A percentile compares a stretch with the other conserved stretches of the same genome.
These are phyloP conservation scores for Verticillium longisporum DNA, from an alignment of 2,329 filamentous ascomycete species.

Conservation along the genomic window DNA sequence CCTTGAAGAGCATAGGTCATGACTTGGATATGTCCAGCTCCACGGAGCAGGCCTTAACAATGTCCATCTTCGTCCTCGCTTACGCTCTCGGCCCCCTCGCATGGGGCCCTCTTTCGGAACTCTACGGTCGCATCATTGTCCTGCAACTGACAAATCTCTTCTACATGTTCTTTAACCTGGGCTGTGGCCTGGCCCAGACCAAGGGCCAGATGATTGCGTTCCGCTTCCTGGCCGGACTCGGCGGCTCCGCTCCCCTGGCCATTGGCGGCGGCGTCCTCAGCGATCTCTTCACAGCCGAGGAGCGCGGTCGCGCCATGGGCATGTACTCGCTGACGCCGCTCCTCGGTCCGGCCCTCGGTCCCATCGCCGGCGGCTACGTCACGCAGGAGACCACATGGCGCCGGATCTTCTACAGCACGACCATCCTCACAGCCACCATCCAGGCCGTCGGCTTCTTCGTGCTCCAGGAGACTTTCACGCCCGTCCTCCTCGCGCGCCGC, in stretches of 20 bases:
- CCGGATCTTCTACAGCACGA: slow-evolving; percentile 66
- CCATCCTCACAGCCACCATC: slow-evolving; percentile 54
- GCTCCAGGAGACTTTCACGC: slow-evolving; percentile 60
- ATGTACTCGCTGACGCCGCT: slow-evolving; percentile 31
- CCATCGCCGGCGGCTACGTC: slow-evolving; percentile 61
- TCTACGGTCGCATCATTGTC: slow-evolving; percentile 34
- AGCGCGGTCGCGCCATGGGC: slow-evolving; percentile 31
- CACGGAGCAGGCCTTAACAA: slow-evolving; percentile 32
- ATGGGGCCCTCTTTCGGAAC: slow-evolving; percentile 42
- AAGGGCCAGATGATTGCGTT: slow-evolving; percentile 36
- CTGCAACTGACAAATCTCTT: slow-evolving; percentile 34
- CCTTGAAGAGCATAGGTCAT: slow-evolving; percentile 39
- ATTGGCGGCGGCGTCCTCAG: slow-evolving; percentile 33
- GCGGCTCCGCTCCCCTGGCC: slow-evolving; percentile 31
- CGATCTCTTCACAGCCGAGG: slow-evolving; percentile 32
- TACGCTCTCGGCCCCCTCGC: slow-evolving; percentile 41
- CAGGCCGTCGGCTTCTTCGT: slow-evolving; percentile 51
- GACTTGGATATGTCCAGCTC: slow-evolving; percentile 44
- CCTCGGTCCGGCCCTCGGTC: slow-evolving; percentile 60
- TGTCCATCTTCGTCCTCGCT: slow-evolving; percentile 50
- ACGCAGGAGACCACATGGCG: slow-evolving; percentile 59
- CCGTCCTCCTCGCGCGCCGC: slow-evolving; percentile 52
- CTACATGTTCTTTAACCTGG: slow-evolving; percentile 55
- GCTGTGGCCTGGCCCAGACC: slow-evolving; percentile 45
- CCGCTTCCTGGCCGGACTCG: slow-evolving; percentile 36